Percentiles rank a stretch among this genome's conserved stretches.
Conservation (phyloP, 306 rosid genomes). For the Casuarina equisetifolia region DNA sequence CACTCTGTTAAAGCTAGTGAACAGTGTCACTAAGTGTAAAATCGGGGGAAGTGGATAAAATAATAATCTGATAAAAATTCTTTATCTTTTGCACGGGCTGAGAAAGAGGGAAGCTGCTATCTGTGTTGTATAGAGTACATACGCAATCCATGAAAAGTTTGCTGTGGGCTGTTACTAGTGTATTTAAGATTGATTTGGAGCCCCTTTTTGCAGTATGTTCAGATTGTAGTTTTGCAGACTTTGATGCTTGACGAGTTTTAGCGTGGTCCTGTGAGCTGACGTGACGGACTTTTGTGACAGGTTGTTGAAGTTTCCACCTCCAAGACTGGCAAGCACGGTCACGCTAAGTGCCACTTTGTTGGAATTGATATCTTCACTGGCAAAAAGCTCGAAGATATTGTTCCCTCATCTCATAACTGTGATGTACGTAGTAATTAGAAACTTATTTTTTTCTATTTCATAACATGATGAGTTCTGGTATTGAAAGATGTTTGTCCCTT, state of each 20-base stretch:
- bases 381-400: conserved; percentile 73
- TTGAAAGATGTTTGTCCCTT: neutral
- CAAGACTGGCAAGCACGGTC: conserved; percentile 58
- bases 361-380: conserved; percentile 68
- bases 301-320: conserved; percentile 44
- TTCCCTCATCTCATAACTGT: conserved; percentile 78
- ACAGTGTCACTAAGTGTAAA: too few relatives aligned
- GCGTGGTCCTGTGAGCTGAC: neutral
- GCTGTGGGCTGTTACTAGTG: neutral
- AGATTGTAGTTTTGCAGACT: too few relatives aligned
- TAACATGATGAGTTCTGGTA: neutral
- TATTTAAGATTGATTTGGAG: neutral
- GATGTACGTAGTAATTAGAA: conserved; percentile 43
- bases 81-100: neutral
- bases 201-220: neutral
- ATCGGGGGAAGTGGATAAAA: too few relatives aligned
- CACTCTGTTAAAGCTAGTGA: too few relatives aligned
- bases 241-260: too few relatives aligned
- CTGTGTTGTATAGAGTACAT: neutral
- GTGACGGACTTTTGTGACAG: neutral
- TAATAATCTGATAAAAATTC: too few relatives aligned
- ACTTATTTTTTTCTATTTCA: neutral
- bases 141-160: neutral
- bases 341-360: conserved; percentile 73
- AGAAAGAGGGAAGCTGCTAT: neutral